Conservation (phyloP, 495 filamentous ascomycete species). For the Cudoniella acicularis region DNA sequence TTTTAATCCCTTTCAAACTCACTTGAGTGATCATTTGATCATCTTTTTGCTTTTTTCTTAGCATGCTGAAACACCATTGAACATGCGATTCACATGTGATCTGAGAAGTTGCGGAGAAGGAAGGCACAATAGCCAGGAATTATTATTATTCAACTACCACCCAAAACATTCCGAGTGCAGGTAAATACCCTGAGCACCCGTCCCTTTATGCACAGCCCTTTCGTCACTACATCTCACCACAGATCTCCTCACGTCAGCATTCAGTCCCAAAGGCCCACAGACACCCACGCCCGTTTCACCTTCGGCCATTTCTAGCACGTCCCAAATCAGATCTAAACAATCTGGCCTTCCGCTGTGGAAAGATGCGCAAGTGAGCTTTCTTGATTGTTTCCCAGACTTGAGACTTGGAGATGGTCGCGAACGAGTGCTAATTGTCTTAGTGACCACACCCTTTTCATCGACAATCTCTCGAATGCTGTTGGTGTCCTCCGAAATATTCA, state of each 20-base stretch:
- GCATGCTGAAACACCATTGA: too few relatives aligned
- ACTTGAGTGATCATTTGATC: too few relatives aligned
- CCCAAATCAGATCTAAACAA: constrained; percentile 15
- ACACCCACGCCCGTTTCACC: constrained; percentile 83
- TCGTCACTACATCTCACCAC: constrained; percentile 79
- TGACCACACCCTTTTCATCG: constrained; percentile 2
- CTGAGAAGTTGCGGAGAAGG: too few relatives aligned
- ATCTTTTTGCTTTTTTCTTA: too few relatives aligned
- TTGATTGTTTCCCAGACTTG: constrained; percentile 1
- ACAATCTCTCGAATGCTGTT: constrained; percentile 3
- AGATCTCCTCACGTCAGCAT: constrained; percentile 58
- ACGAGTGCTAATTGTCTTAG: background rate
- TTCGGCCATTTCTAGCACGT: constrained; percentile 63
- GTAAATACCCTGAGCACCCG: constrained; percentile 75
- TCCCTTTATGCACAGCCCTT: constrained; percentile 85
- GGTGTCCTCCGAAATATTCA: background rate
- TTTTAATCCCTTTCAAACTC: too few relatives aligned
- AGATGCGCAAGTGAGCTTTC: constrained; percentile 9
- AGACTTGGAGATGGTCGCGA: constrained; percentile 1
- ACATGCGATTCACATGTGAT: too few relatives aligned
- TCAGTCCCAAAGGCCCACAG: constrained; percentile 70
- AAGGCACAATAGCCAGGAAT: too few relatives aligned
- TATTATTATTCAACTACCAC: too few relatives aligned
- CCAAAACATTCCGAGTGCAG: constrained; percentile 41
- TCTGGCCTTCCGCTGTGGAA: constrained; percentile 22